These are phyloP conservation scores for Lanmaoa rubissima DNA, from an alignment of 768 basidiomycete species.

Conservation along the genomic window DNA sequence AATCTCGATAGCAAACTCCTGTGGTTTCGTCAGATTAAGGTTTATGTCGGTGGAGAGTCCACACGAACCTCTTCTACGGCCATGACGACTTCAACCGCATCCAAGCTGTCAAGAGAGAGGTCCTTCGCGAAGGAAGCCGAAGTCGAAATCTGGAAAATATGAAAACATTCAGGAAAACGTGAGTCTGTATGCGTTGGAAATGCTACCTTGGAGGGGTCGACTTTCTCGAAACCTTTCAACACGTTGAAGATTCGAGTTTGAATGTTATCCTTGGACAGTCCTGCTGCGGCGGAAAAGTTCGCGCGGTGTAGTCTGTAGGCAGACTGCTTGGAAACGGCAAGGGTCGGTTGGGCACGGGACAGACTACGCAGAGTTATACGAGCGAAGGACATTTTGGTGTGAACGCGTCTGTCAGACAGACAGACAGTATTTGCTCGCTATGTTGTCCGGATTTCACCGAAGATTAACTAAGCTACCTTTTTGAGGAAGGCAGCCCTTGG, in stretches of 20 bases:
- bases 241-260: constrained; percentile 27
- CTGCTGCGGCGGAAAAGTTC: constrained; percentile 29
- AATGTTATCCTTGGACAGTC: constrained; percentile 24
- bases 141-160: constrained; percentile 53
- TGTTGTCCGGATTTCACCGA: constrained; percentile 29
- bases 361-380: constrained; percentile 33
- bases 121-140: constrained; percentile 51
- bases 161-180: constrained; percentile 29
- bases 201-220: constrained; percentile 30
- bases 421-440: neutral
- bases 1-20: constrained; percentile 98
- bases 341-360: constrained; percentile 27
- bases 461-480: neutral
- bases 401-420: constrained; percentile 14
- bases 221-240: constrained; percentile 33
- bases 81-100: constrained; percentile 98
- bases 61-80: constrained; percentile 84
- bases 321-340: constrained; percentile 29
- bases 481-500: neutral
- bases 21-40: neutral
- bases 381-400: constrained; percentile 34
- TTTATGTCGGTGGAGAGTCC: constrained; percentile 3
- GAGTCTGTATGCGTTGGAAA: neutral
- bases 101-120: constrained; percentile 83
- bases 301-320: constrained; percentile 31